Conservation (phyloP, 1,284 basidiomycete genomes). For the Boletus sp. region DNA sequence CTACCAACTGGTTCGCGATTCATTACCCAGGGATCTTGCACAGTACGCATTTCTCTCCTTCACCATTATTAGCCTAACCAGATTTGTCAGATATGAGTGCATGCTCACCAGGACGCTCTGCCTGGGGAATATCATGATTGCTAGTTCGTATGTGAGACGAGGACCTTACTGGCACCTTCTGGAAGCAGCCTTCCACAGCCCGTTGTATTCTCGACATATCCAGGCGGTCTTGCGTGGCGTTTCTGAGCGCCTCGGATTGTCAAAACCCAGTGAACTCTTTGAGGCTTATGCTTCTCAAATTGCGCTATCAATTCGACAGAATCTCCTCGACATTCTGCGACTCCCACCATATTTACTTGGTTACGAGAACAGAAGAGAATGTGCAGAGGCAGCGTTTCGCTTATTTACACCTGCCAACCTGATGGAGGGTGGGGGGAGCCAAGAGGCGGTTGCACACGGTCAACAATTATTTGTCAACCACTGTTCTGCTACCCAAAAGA, state of each 20-base stretch:
- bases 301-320: conserved; percentile 57
- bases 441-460: conserved; percentile 37
- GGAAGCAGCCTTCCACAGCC: conserved; percentile 55
- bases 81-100: conserved; percentile 56
- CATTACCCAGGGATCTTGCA: conserved; percentile 41
- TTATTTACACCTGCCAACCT: conserved; percentile 62
- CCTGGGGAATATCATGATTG: conserved; percentile 81
- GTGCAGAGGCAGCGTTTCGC: conserved; percentile 57
- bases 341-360: conserved; percentile 73
- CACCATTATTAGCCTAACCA: conserved; percentile 1
- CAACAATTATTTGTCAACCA: conserved; percentile 54
- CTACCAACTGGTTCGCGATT: conserved; percentile 45
- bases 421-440: conserved; percentile 34
- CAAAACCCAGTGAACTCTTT: conserved; percentile 64
- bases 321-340: conserved; percentile 52
- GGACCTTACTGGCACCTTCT: conserved; percentile 86
- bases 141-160: conserved; percentile 77
- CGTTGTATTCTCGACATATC: conserved; percentile 57
- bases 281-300: conserved; percentile 77
- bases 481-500: conserved; percentile 57
- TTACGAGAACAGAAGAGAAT: conserved; percentile 57
- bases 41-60: conserved; percentile 40
- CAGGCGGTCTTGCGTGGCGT: conserved; percentile 62
- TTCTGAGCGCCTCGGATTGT: conserved; percentile 67
- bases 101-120: conserved; percentile 79